Evolutionary conservation across 2,329 filamentous ascomycete species (phyloP), one percentile per base, ranked within the genome.

Genomic region (Aspergillus sp.): DNA sequence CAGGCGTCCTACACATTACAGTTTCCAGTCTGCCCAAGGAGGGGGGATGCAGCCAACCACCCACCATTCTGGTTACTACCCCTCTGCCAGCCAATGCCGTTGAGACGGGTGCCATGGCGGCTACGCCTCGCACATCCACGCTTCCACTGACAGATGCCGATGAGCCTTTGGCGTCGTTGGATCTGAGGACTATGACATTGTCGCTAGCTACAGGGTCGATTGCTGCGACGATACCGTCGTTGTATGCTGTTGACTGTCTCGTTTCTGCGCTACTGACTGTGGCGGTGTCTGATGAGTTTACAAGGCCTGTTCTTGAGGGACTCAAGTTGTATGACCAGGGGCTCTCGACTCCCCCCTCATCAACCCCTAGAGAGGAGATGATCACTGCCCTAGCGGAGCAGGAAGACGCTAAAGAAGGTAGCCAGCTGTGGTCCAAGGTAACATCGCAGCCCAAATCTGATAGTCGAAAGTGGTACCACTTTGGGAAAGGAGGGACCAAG

Each of bases 221-320:
- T 9, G 70, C 74, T 2, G 69, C 72, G 6, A 75, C 74, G 0
- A 76, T 82, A 8, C 78, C 79, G 1, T 81, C 79, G 6, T 66
- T 81, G 30, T 82, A 82, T 60, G 77, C 78, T 7, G 78, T 82
- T 38, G 81, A 83, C 63, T 78, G 79, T 5, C 66, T 82, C 12
- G 69, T 83, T 48, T 76, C 79, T 1, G 76, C 80, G 4, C 71
- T 82, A 7, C 66, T 83, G 17, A 74, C 78, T 2, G 76, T 81
- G 15, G 79, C 79, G 0, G 72, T 80, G 55, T 76, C 78, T 1
- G 80, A 82, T 53, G 70, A 78, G 57, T 64, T 68, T 12, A 79
- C 75, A 1, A 79, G 75, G 25, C 70, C 70, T 0, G 69, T 78
- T 5, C 64, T 81, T 4, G 74, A 71, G 4, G 70, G 73, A 30